phyloP scores from a whole-genome alignment of 768 basidiomycete genomes.

The Suillus placidus region DNA sequence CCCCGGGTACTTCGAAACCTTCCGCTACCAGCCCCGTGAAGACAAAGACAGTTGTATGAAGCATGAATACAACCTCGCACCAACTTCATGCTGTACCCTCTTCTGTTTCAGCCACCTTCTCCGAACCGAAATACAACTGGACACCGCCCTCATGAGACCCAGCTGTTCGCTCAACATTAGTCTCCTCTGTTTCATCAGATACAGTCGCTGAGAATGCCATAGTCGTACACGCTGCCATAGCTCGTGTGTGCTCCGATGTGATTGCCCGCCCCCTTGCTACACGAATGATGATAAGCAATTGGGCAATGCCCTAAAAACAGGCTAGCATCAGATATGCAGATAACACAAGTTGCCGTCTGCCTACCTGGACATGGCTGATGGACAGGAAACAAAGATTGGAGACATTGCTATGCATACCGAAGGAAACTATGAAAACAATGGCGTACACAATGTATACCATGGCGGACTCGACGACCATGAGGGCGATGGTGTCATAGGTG shows the following conservation, averaged over 20 bases:
- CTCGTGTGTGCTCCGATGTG: not conserved
- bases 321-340: too few relatives aligned
- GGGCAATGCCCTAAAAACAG: conserved; percentile 33
- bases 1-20: not conserved
- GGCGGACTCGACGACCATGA: conserved; percentile 42
- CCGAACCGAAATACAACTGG: not conserved
- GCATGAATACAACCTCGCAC: not conserved
- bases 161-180: not conserved
- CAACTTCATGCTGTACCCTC: not conserved
- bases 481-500: conserved; percentile 29
- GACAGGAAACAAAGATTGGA: conserved; percentile 36
- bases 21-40: not conserved
- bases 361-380: conserved; percentile 37
- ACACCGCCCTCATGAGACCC: not conserved
- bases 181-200: not conserved
- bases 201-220: conserved; percentile 3
- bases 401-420: conserved; percentile 25
- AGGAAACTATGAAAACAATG: conserved; percentile 37
- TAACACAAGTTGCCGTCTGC: not conserved
- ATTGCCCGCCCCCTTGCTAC: conserved; percentile 35
- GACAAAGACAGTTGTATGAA: not conserved
- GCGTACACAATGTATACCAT: conserved; percentile 29
- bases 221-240: not conserved
- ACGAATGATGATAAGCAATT: conserved; percentile 39
- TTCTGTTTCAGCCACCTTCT: not conserved